Evolutionary conservation across 2,329 filamentous ascomycete genomes (phyloP).

Genomic region (Coniochaeta sp.): DNA sequence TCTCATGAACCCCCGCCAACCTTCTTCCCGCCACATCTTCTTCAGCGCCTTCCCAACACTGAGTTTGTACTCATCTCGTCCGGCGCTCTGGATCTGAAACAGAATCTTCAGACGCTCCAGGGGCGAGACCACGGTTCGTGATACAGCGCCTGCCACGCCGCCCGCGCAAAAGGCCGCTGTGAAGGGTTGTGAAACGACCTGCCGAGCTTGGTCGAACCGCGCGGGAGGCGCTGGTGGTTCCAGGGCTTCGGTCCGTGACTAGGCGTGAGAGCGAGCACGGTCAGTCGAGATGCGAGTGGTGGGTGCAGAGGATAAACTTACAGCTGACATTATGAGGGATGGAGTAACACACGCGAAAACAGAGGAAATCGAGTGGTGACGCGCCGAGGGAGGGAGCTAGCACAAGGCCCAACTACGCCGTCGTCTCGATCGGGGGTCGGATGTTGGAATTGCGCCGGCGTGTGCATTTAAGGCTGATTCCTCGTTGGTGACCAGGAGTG

Average conservation of each 20-base stretch:
- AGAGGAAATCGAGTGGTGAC: not conserved
- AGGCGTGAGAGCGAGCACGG: not conserved
- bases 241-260: constrained; percentile 6
- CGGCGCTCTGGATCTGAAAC: constrained; percentile 90
- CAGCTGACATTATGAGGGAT: constrained; percentile 27
- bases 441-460: not conserved
- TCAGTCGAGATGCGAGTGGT: not conserved
- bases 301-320: constrained; percentile 9
- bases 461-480: not conserved
- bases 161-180: constrained; percentile 90
- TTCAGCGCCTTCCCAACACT: constrained; percentile 80
- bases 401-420: not conserved
- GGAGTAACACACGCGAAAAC: not conserved
- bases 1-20: constrained; percentile 94
- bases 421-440: not conserved
- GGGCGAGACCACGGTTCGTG: constrained; percentile 91
- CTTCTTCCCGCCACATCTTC: constrained; percentile 97
- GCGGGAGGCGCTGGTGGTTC: constrained; percentile 15
- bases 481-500: not conserved
- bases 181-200: constrained; percentile 70
- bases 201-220: constrained; percentile 28
- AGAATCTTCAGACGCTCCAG: constrained; percentile 95
- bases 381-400: not conserved
- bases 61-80: constrained; percentile 87
- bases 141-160: constrained; percentile 93